Percentiles rank a stretch among this genome's conserved stretches.
Evolutionary conservation across 225 moss, liverwort and hornwort genomes (phyloP).

Genomic region (Pseudoscleropodium purum): DNA sequence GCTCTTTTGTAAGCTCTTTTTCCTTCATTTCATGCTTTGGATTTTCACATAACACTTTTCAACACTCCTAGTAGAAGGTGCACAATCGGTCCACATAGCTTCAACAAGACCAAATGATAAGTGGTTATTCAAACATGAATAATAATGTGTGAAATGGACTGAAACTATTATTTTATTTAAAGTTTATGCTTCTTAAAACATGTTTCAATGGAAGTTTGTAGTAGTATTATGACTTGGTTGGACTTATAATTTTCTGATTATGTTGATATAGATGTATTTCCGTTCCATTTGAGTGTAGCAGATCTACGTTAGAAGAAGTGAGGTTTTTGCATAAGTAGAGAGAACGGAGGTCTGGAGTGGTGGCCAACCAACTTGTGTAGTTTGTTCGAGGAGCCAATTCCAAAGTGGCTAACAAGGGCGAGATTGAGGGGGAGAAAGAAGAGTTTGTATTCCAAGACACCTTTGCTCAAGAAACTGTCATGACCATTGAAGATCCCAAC

Average conservation of each 20-base stretch:
- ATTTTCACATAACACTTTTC: not conserved
- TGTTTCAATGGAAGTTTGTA: not conserved
- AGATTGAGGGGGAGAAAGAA: slow-evolving; percentile 87
- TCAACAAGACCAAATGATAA: not conserved
- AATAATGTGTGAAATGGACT: not conserved
- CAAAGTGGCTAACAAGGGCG: slow-evolving; percentile 66
- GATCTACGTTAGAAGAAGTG: slow-evolving; percentile 79
- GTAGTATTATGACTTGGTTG: no score
- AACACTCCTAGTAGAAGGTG: no score
- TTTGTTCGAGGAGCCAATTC: slow-evolving; percentile 25
- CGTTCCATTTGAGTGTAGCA: slow-evolving; percentile 6
- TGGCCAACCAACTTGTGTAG: slow-evolving; percentile 43
- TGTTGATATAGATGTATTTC: not conserved
- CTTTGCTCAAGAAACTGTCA: slow-evolving; percentile 28
- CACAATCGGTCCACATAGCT: not conserved
- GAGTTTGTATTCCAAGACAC: slow-evolving; percentile 94
- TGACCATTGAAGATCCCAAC: slow-evolving; percentile 94
- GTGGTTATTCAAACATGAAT: not conserved
- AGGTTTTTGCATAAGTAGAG: slow-evolving; percentile 78
- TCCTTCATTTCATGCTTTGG: not conserved
- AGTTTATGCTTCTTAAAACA: not conserved
- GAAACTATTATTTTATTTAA: not conserved
- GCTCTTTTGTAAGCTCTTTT: not conserved
- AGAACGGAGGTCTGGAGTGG: slow-evolving; percentile 43
- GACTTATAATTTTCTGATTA: not conserved